Percentiles rank a stretch among this genome's conserved stretches.
Conservation (phyloP, 352 stramenopile genomes). For the Phytophthora aleatoria region DNA sequence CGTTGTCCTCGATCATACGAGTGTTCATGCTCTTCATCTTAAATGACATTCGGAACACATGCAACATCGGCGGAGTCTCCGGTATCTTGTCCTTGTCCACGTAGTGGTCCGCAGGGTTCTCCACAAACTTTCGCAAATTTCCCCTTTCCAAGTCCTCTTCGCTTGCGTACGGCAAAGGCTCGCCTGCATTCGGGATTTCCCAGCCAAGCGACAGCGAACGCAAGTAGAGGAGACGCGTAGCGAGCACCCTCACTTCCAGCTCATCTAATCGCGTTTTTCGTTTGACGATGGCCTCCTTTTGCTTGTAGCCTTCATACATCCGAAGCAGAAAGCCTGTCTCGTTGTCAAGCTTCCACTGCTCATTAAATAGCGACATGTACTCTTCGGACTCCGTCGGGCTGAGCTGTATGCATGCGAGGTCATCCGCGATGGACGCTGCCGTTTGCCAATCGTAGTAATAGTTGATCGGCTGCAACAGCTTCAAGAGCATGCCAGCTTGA, state of each 20-base stretch:
- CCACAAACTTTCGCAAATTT: constrained; percentile 70
- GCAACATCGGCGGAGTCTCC: constrained; percentile 54
- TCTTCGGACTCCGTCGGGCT: constrained; percentile 46
- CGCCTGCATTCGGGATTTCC: constrained; percentile 64
- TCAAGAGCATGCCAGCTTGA: constrained; percentile 65
- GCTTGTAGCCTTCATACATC: constrained; percentile 42
- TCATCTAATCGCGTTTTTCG: constrained; percentile 50
- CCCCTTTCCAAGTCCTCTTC: constrained; percentile 51
- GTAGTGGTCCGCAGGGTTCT: constrained; percentile 69
- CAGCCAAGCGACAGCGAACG: constrained; percentile 63
- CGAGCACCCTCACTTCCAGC: constrained; percentile 64
- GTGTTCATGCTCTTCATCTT: constrained; percentile 54
- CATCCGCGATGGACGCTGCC: constrained; percentile 59
- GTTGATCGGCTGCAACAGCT: constrained; percentile 56
- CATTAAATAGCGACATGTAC: constrained; percentile 61
- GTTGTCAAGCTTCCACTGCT: constrained; percentile 66
- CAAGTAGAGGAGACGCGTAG: constrained; percentile 63
- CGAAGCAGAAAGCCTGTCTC: constrained; percentile 47
- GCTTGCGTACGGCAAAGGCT: constrained; percentile 46
- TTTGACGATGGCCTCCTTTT: constrained; percentile 48
- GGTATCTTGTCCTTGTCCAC: constrained; percentile 48
- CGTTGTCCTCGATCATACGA: constrained; percentile 53
- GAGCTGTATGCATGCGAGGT: constrained; percentile 69
- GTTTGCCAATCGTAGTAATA: constrained; percentile 78
- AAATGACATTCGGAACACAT: constrained; percentile 61